Percentiles rank a stretch among this genome's conserved stretches.
These are phyloP conservation scores for Boletales sp. DNA, from an alignment of 768 basidiomycete genomes.

Conservation along the genomic window DNA sequence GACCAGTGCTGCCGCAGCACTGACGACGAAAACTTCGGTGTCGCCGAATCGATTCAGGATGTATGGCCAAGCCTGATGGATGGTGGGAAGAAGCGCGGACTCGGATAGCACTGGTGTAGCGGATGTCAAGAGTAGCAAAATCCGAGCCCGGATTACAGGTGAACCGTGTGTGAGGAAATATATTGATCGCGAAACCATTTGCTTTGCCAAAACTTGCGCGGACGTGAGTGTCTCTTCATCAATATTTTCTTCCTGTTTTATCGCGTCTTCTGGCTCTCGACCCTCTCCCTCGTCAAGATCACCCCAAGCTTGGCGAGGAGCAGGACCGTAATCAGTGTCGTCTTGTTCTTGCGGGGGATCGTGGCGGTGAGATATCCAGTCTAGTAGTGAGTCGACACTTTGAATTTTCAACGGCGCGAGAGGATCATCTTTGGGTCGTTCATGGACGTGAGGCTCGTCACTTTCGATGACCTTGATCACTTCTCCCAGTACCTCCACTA, in stretches of 20 bases:
- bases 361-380: slow-evolving; percentile 60
- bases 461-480: slow-evolving; percentile 75
- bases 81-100: slow-evolving; percentile 73
- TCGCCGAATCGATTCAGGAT: slow-evolving; percentile 81
- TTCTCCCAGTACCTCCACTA: slow-evolving; percentile 83
- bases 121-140: slow-evolving; percentile 69
- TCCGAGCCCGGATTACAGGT: slow-evolving; percentile 78
- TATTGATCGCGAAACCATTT: slow-evolving; percentile 83
- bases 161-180: slow-evolving; percentile 92
- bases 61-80: slow-evolving; percentile 93
- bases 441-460: slow-evolving; percentile 38
- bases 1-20: slow-evolving; percentile 70
- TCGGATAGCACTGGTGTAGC: slow-evolving; percentile 72
- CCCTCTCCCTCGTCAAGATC: slow-evolving; percentile 25
- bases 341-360: slow-evolving; percentile 35
- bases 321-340: slow-evolving; percentile 51
- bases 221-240: slow-evolving; percentile 56
- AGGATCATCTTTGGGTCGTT: slow-evolving; percentile 18
- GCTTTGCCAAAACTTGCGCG: slow-evolving; percentile 71
- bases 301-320: slow-evolving; percentile 60
- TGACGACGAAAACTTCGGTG: slow-evolving; percentile 73
- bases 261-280: slow-evolving; percentile 19
- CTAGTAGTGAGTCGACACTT: slow-evolving; percentile 50
- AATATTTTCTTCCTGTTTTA: slow-evolving; percentile 15
- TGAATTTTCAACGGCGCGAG: slow-evolving; percentile 25